Evolutionary conservation across 1,139 yeast genomes (phyloP), one percentile per base, ranked within the genome.

Genomic region (Suhomyces coccinellae): DNA sequence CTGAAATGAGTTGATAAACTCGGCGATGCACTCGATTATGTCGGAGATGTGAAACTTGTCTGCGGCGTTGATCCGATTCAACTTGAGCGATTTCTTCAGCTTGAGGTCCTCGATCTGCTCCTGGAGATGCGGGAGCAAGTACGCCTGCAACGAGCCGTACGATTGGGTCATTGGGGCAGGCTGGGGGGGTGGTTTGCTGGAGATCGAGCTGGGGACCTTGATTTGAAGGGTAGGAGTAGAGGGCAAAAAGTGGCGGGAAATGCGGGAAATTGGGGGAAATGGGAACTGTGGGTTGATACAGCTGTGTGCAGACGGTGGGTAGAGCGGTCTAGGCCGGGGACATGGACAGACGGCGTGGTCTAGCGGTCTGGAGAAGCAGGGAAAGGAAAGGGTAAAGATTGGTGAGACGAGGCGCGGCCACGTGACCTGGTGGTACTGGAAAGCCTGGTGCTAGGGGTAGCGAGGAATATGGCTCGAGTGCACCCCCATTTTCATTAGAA

Each of bases 101-200:
- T 43, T 46, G 43, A 56, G 45, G 37, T 44, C 55, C 13, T 56
- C 60, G 28, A 44, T 34, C 44, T 54, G 59, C 16, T 56, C 60
- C 22, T 50, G 49, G n/a, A 56, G 40, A 14, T 51, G 39, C 29
- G 48, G 51, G 32, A 46, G 44, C n/a, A 53, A 24, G 24, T 44
- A 50, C 16, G 51, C 37, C 42, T 38, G 37, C 14, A 43, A 30
- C 3, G 46, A 26, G 35, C 30, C 17, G 28, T 42, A 26, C 6
- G 49, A 37, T 37, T 46, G 49, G 14, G 46, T 40, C 49, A 46
- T 39, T 34, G 16, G 17, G 29, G 22, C n/a, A 6, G 6, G n/a
- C 4, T 10, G 20, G 24, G 35, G 13, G 22, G 35, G 9, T 8
- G n/a, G 13, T 12, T 4, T 8, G 14, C 15, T 4, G 15, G 12